These are phyloP conservation scores for Sporothrix euskadiensis DNA, from an alignment of 2,329 filamentous ascomycete species.

Conservation along the genomic window DNA sequence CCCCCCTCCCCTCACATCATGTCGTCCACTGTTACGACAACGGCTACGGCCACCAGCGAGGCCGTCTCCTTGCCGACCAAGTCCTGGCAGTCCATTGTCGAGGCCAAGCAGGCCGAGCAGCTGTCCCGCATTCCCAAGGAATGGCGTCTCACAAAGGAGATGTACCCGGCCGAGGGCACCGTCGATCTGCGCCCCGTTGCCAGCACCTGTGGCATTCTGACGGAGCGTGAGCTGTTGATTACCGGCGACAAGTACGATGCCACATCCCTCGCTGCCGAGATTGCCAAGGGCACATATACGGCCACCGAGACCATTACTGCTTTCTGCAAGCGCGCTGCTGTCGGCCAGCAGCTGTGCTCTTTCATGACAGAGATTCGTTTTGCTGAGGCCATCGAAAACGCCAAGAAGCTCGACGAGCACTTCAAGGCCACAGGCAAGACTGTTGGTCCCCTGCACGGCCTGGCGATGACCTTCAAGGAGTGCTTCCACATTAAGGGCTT, in stretches of 20 bases:
- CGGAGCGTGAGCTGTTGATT: slow-evolving; percentile 29
- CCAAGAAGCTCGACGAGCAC: slow-evolving; percentile 40
- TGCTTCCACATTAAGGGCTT: slow-evolving; percentile 30
- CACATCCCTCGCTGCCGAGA: slow-evolving; percentile 24
- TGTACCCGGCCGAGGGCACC: slow-evolving; percentile 25
- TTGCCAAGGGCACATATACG: slow-evolving; percentile 24
- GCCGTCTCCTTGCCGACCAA: neutral
- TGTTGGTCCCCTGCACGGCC: slow-evolving; percentile 43
- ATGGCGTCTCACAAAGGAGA: slow-evolving; percentile 27
- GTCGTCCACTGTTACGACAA: slow-evolving; percentile 18
- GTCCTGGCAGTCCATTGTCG: slow-evolving; percentile 26
- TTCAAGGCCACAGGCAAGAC: slow-evolving; percentile 38
- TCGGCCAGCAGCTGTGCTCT: slow-evolving; percentile 28
- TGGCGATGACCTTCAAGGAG: slow-evolving; percentile 43
- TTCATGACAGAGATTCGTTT: slow-evolving; percentile 48
- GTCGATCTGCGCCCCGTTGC: slow-evolving; percentile 27
- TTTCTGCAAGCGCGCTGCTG: slow-evolving; percentile 30
- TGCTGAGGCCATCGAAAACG: slow-evolving; percentile 38
- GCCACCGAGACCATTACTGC: slow-evolving; percentile 28
- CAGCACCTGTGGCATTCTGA: slow-evolving; percentile 27
- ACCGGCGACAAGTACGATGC: slow-evolving; percentile 28
- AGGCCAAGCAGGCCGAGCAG: slow-evolving; percentile 29
- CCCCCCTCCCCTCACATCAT: slow-evolving; percentile 17
- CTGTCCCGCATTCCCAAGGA: slow-evolving; percentile 29
- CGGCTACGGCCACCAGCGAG: slow-evolving; percentile 5